Conservation (phyloP, 2,329 filamentous ascomycete species). For the Beauveria scarabaeidicola region DNA sequence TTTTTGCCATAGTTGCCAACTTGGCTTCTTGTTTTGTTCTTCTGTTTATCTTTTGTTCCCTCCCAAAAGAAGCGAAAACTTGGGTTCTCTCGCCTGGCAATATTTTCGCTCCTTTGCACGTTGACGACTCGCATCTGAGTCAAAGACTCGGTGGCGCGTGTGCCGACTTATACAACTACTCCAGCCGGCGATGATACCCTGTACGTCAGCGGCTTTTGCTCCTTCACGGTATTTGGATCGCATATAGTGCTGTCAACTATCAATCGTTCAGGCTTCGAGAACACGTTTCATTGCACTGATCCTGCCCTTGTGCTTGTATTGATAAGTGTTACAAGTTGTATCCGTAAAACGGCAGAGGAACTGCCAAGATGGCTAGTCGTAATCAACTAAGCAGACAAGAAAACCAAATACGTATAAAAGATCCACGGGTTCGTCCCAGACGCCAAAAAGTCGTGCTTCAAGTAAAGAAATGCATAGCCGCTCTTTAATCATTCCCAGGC, state of each 20-base stretch:
- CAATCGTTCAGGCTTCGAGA: no score
- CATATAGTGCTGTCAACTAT: no score
- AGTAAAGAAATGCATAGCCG: constrained; percentile 6
- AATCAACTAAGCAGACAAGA: background rate
- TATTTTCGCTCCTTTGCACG: no score
- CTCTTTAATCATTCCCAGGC: constrained; percentile 7
- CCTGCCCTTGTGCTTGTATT: background rate
- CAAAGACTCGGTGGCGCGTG: no score
- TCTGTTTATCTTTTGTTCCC: background rate
- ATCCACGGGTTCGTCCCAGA: background rate
- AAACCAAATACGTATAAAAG: background rate
- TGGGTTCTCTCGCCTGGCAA: no score
- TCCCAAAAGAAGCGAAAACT: no score
- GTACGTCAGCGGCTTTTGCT: background rate
- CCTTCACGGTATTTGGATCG: no score
- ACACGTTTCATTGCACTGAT: background rate
- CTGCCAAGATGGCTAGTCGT: background rate
- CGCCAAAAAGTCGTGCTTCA: constrained; percentile 5
- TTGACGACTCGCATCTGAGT: no score
- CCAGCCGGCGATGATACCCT: background rate
- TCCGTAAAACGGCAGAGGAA: background rate
- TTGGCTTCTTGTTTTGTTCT: background rate
- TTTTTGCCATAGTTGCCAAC: background rate
- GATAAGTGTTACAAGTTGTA: background rate
- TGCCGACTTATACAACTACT: background rate